Base-by-base conservation (phyloP, 129 eudicot genomes). In the Flaveria sonorensis region DNA sequence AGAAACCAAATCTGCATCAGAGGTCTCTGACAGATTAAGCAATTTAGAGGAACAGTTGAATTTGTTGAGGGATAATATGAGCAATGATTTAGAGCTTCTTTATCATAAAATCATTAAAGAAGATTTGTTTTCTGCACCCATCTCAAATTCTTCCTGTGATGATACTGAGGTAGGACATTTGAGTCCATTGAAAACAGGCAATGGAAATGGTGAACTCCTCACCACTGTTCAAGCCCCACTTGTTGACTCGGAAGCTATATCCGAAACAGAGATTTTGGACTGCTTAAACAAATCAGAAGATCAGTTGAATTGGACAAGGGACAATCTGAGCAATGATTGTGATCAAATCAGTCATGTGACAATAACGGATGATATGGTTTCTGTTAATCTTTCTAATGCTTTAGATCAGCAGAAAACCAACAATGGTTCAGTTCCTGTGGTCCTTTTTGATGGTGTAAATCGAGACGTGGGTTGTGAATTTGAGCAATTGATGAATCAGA, bases 401-500 rank as follows among this genome's bases (percentile, higher is more conserved):
- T 61, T 50, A 18, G 30, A 74, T 71, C 68, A 83, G 71, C 75
- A 56, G 63, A 68, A 75, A 30, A 28, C 28, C 9, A 45, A 75
- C 51, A 46, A 45, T 46, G 36, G 60, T 59, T 71, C 82, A 24
- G 46, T 68, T 74, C 68, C 82, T 18, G 62, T 72, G 79, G 75
- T 40, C 48, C 79, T 81, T 47, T 60, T 69, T 16, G n/a, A 61
- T 60, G 71, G 36, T 24, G 75, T 67, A 59, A 81, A 45, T 12
- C 76, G 55, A 23, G 56, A 56, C 21, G 3, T 23, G 28, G 42
- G 71, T 10, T 79, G 65, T 77, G 77, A 70, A 32, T 47, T 36
- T 71, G 78, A 71, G 55, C 72, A 79, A 64, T 32, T 32, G 39
- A 72, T 79, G 66, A 50, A 72, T 71, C 78, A 39, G 28, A 63